Conservation (phyloP, 441 rosid genomes). For the Melastoma candidum region DNA sequence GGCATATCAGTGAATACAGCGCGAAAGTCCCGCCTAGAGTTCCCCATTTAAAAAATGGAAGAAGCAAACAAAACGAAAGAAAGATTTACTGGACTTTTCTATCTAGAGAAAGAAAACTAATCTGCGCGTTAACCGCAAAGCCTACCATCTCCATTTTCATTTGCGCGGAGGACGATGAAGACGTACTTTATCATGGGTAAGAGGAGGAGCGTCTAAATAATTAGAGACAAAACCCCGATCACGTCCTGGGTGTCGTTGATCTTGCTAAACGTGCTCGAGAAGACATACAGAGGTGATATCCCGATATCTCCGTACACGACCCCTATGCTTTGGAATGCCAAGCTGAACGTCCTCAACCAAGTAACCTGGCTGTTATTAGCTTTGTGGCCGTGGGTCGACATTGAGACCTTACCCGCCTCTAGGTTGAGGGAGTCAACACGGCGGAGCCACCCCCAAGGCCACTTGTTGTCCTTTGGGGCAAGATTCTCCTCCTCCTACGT, state of each 20-base stretch:
- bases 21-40: constrained; percentile 72
- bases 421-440: constrained; percentile 51
- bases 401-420: constrained; percentile 49
- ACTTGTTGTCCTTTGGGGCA: constrained; percentile 16
- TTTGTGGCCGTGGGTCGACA: constrained; percentile 4
- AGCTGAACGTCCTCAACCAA: constrained; percentile 46
- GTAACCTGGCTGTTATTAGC: constrained; percentile 18
- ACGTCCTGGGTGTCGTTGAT: constrained; percentile 34
- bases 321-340: constrained; percentile 69
- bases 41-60: too few species aligned
- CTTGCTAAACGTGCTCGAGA: constrained; percentile 43
- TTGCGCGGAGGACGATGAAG: constrained; percentile 56
- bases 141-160: constrained; percentile 78
- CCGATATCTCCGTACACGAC: constrained; percentile 72
- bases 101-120: too few species aligned
- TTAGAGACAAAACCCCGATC: constrained; percentile 55
- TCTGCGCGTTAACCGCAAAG: background rate
- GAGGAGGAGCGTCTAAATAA: constrained; percentile 49
- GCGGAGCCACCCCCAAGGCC: constrained; percentile 49
- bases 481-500: too few species aligned
- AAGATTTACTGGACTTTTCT: too few species aligned
- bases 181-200: constrained; percentile 55
- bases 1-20: constrained; percentile 56
- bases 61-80: too few species aligned
- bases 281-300: constrained; percentile 73